Evolutionary conservation across 176 grass and related monocot species (phyloP), one percentile per base, ranked within the genome.

Genomic region (Oryza rufipogon): DNA sequence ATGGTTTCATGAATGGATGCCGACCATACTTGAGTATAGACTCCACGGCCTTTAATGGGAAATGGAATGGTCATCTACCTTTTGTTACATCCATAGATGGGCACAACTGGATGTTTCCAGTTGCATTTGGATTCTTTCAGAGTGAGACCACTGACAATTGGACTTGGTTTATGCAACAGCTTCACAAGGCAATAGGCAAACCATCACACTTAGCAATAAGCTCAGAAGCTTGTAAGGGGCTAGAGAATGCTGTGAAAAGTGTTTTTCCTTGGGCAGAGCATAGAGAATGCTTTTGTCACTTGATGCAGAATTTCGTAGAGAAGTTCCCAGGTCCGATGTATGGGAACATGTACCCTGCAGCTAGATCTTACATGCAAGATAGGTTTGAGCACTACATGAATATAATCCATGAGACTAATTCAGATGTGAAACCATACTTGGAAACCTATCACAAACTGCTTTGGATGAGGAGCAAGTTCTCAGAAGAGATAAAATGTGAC

Each of bases 1-100:
- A 79, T 66, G 76, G 76, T 2, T 79, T 79, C 8, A 14, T 66
- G 0, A 66, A 66, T 66, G 76, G 76, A 1, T 79, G 22, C 17
- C 42, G 8, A 1, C 61, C 38, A 19, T 79, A 30, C 5, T 66
- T 79, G 60, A 46, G 39, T 1, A 7, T 66, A 19, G 38, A 79
- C 14, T 66, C 60, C 1, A 66, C 41, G 6, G 14, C 77, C 2
- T n/a, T 79, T 0, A 79, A 67, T 48, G 77, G 41, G 3, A 79
- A 38, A 23, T 79, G 42, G 61, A 79, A 79, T 67, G 63, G 23
- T 0, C 77, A 79, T 0, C 3, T 79, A 0, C 0, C 77, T 10
- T 46, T 39, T 47, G 41, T 41, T 3, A 66, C 38, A 9, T 1
- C 39, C 4, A 0, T 79, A 5, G 63, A 79, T 47, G 45, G 45